A percentile compares a stretch with the other conserved stretches of the same genome.
phyloP scores from a whole-genome alignment of 1,284 basidiomycete species.

The Ustilago cynodontis region DNA sequence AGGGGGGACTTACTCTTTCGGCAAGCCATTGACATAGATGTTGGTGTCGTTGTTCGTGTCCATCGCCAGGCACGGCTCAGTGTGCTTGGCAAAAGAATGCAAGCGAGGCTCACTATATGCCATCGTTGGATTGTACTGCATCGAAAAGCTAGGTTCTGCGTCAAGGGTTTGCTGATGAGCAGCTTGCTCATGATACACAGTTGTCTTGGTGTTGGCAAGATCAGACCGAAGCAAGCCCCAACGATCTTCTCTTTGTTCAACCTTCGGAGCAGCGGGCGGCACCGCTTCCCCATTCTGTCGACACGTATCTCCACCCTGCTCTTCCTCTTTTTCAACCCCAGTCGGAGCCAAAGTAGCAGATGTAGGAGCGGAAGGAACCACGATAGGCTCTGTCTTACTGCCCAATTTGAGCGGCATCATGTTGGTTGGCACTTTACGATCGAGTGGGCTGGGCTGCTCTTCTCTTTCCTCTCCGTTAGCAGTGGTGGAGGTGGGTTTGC shows the following conservation, averaged over 20 bases:
- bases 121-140: background rate
- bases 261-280: conserved; percentile 1
- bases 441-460: conserved; percentile 28
- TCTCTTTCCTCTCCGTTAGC: background rate
- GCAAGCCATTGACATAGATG: conserved; percentile 60
- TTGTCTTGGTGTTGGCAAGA: background rate
- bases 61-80: conserved; percentile 7
- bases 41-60: conserved; percentile 49
- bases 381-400: conserved; percentile 2
- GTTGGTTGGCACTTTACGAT: conserved; percentile 19
- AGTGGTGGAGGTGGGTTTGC: conserved; percentile 12
- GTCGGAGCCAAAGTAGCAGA: conserved; percentile 29
- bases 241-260: conserved; percentile 26
- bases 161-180: background rate
- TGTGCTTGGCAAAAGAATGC: background rate
- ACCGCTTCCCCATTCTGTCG: background rate
- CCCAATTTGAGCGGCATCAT: conserved; percentile 24
- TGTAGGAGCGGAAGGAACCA: conserved; percentile 23
- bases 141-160: background rate
- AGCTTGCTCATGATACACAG: background rate
- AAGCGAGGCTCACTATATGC: conserved; percentile 4
- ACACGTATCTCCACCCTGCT: background rate
- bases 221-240: conserved; percentile 19
- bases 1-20: conserved; percentile 44
- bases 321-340: conserved; percentile 11